Evolutionary conservation across 2,329 filamentous ascomycete genomes (phyloP).

Genomic region (Pyrenophora graminea): DNA sequence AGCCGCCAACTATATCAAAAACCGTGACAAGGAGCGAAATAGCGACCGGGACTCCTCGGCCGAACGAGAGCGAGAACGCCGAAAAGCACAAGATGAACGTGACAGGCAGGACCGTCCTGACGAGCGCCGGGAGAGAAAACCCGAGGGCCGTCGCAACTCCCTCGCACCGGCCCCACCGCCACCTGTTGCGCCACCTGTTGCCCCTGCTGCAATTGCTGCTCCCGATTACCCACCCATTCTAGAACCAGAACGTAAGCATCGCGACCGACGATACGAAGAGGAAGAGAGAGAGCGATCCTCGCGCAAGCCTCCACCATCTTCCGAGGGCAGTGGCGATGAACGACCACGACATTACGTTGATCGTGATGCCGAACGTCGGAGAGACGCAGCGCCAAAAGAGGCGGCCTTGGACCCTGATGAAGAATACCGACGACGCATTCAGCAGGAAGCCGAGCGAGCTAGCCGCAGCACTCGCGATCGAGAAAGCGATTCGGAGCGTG

Average conservation of each 20-base stretch:
- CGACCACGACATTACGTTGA: constrained; percentile 46
- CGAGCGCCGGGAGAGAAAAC: constrained; percentile 32
- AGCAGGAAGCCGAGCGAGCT: constrained; percentile 50
- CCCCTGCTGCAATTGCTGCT: constrained; percentile 19
- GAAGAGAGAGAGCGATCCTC: constrained; percentile 33
- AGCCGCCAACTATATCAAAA: constrained; percentile 37
- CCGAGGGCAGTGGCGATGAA: constrained; percentile 43
- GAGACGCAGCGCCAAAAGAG: constrained; percentile 36
- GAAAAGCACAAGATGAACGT: constrained; percentile 37
- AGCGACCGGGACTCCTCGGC: constrained; percentile 17
- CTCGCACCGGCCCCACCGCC: constrained; percentile 23
- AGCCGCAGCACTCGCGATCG: constrained; percentile 32
- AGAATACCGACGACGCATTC: constrained; percentile 55
- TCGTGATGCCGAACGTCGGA: constrained; percentile 40
- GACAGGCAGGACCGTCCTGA: constrained; percentile 30
- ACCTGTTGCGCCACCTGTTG: constrained; percentile 18
- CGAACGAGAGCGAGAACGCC: constrained; percentile 49
- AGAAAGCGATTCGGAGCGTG: constrained; percentile 42
- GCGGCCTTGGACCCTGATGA: constrained; percentile 53
- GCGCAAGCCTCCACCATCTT: constrained; percentile 31
- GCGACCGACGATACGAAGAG: constrained; percentile 42
- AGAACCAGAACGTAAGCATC: constrained; percentile 33
- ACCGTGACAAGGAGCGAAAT: constrained; percentile 38
- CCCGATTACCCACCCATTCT: constrained; percentile 19
- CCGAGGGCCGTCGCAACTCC: constrained; percentile 25